Evolutionary conservation across 495 filamentous ascomycete genomes (phyloP).

Genomic region (Hyaloscypha variabilis): DNA sequence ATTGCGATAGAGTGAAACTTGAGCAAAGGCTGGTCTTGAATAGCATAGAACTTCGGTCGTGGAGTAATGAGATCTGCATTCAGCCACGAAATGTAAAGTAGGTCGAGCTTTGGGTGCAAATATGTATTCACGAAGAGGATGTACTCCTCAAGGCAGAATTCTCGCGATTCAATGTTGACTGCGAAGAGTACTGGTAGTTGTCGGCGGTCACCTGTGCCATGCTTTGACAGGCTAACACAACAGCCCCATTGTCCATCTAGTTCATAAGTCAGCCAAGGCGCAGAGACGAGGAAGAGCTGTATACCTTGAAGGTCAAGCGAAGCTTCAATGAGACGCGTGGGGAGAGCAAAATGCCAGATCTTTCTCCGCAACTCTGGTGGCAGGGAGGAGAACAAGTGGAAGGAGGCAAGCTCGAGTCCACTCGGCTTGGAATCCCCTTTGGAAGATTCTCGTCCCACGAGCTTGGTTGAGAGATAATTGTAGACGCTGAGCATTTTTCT

Average conservation of each 20-base stretch:
- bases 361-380: conserved; percentile 21
- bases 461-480: conserved; percentile 5
- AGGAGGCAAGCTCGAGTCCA: not conserved
- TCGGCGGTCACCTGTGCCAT: conserved; percentile 1
- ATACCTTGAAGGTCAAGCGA: conserved; percentile 10
- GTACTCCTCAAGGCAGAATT: conserved; percentile 18
- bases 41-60: conserved; percentile 1
- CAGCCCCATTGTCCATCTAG: conserved; percentile 6
- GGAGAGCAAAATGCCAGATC: conserved; percentile 17
- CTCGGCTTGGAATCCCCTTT: not conserved
- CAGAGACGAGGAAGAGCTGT: not conserved
- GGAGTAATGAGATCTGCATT: not conserved
- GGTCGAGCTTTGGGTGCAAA: conserved; percentile 19
- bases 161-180: conserved; percentile 17
- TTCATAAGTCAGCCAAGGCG: not conserved
- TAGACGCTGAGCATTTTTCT: conserved; percentile 6
- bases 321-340: conserved; percentile 10
- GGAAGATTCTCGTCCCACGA: not conserved
- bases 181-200: conserved; percentile 16
- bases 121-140: conserved; percentile 18
- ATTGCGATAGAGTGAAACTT: conserved; percentile 19
- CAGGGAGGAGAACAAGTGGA: conserved; percentile 12
- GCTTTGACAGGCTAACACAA: not conserved
- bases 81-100: conserved; percentile 22
- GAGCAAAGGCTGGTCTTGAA: conserved; percentile 5